Evolutionary conservation across 306 rosid species (phyloP), one percentile per base, ranked within the genome.

Genomic region (Herpetospermum pedunculosum): DNA sequence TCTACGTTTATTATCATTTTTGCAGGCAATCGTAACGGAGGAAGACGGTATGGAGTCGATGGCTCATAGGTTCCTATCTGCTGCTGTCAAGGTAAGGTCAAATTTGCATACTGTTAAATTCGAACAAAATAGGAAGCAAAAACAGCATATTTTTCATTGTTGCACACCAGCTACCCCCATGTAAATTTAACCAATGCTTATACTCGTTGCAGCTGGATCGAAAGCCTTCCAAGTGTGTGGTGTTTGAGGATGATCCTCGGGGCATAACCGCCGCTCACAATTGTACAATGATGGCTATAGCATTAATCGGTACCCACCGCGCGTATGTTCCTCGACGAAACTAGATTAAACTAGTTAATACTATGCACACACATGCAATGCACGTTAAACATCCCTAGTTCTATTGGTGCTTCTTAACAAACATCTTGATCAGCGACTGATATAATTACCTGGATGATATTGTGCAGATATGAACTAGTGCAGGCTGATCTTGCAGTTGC

Each of bases 401-500:
- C 35, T 4, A 6, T 62, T 3, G 2, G 13, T 15, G 1, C 7
- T 18, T 15, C 67, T 60, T 34, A 35, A 63, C 16, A 0, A 35
- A n/a, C 4, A 25, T 67, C 52, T 23, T 19, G 7, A 41, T 26
- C 37, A 1, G 43, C 34, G 19, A 46, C 74, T 70, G 74, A 70
- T 70, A 44, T 29, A 4, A 18, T 4, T 63, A 44, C 54, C 54
- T 69, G 14, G 18, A 44, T 2, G 67, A 71, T 81, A 80, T 70
- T 40, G 15, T 71, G 83, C 85, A 94, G 96, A 83, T 95, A 95
- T 73, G 90, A 95, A 72, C 87, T 95, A 80, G 85, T 78, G 67
- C 99, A 95, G 78, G 96, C 97, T n/a, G 99, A 95, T 87, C 96
- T 95, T 83, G 89, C 99, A n/a, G 88, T 95, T 62, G 99, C 87